These are phyloP conservation scores for Trichoderma semiorbis DNA, from an alignment of 2,329 filamentous ascomycete genomes.

Conservation along the genomic window DNA sequence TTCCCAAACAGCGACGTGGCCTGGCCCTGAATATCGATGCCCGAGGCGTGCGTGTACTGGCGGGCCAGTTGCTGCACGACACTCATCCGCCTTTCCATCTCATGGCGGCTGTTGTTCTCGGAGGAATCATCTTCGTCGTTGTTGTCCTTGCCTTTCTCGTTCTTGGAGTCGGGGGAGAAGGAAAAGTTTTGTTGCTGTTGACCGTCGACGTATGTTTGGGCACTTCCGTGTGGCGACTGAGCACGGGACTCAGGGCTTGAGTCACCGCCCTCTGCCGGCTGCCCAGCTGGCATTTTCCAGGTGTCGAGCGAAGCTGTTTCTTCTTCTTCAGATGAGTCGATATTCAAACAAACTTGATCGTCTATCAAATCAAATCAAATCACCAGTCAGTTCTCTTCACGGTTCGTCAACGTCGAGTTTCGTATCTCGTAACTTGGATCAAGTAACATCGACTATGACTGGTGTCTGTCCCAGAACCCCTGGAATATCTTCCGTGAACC, in stretches of 20 bases:
- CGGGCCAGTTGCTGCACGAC: constrained; percentile 4
- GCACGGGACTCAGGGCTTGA: not conserved
- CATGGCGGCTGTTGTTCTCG: not conserved
- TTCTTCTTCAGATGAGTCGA: not conserved
- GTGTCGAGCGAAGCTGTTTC: not conserved
- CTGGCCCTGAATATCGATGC: constrained; percentile 6
- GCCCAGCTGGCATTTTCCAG: not conserved
- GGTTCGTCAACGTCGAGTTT: not conserved
- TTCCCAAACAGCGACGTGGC: not conserved
- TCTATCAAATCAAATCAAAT: not conserved
- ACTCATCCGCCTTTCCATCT: constrained; percentile 6
- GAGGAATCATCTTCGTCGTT: not conserved
- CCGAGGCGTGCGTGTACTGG: constrained; percentile 2
- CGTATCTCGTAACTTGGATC: not conserved
- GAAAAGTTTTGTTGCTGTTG: not conserved
- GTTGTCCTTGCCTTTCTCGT: not conserved
- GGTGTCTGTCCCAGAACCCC: not conserved
- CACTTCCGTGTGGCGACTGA: constrained; percentile 9
- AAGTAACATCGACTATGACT: not conserved
- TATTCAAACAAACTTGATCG: not conserved
- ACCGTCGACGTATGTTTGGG: constrained; percentile 4
- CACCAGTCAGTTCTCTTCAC: not conserved
- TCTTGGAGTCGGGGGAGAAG: not conserved
- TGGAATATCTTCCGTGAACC: not conserved
- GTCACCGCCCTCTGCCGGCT: not conserved